These are phyloP conservation scores for Hyaloscypha variabilis DNA, from an alignment of 495 filamentous ascomycete species.

Conservation along the genomic window DNA sequence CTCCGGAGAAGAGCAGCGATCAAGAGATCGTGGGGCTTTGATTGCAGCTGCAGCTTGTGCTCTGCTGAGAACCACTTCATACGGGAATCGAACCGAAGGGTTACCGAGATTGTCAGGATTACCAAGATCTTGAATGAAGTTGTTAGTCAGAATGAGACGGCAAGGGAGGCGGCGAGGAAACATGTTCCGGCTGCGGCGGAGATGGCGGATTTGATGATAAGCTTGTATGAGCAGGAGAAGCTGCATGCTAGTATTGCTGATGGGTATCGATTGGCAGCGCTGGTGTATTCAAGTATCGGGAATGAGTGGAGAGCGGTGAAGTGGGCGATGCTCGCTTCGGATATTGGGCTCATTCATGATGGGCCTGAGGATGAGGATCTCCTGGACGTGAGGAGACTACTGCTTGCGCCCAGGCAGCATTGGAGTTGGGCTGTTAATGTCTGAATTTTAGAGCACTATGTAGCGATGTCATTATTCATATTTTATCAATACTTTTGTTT, in stretches of 20 bases:
- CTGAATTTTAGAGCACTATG: neutral
- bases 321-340: conserved; percentile 30
- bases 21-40: conserved; percentile 24
- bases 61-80: neutral
- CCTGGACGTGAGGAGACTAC: conserved; percentile 36
- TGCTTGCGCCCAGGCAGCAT: conserved; percentile 32
- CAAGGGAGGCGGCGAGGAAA: neutral
- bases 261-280: conserved; percentile 33
- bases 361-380: conserved; percentile 36
- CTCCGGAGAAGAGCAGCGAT: conserved; percentile 10
- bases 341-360: conserved; percentile 35
- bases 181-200: conserved; percentile 14
- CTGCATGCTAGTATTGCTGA: conserved; percentile 33
- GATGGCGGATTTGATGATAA: conserved; percentile 30
- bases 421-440: conserved; percentile 38
- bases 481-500: too few species aligned
- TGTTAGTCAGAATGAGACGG: neutral
- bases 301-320: conserved; percentile 27
- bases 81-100: conserved; percentile 10
- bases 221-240: conserved; percentile 34
- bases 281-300: conserved; percentile 31
- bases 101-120: conserved; percentile 6
- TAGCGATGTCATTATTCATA: neutral
- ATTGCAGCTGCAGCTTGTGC: conserved; percentile 23
- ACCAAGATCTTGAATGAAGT: conserved; percentile 6